Evolutionary conservation across 495 filamentous ascomycete genomes (phyloP).

Genomic region (Aspergillus ellipticus): DNA sequence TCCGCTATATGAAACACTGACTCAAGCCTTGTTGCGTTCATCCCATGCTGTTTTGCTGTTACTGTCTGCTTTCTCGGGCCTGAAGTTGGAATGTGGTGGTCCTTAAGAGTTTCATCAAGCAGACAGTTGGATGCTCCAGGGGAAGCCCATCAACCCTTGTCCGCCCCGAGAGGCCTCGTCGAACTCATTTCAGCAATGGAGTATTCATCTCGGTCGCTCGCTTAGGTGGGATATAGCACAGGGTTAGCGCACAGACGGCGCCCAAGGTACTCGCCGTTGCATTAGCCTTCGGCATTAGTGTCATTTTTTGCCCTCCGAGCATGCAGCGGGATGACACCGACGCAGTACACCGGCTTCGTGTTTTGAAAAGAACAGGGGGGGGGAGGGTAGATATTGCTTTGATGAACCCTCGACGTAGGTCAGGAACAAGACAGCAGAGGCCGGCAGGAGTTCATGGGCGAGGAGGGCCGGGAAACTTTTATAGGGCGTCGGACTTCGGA

Average conservation of each 20-base stretch:
- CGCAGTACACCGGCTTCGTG: too few relatives aligned
- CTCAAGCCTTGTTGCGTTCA: neutral
- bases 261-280: neutral
- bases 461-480: neutral
- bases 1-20: neutral
- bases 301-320: neutral
- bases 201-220: neutral
- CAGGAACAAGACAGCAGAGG: too few relatives aligned
- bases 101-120: too few relatives aligned
- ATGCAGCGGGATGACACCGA: neutral
- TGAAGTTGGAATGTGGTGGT: too few relatives aligned
- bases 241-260: constrained; percentile 3
- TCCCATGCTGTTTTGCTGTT: neutral
- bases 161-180: neutral
- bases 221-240: neutral
- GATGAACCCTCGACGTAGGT: too few relatives aligned
- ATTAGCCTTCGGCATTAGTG: neutral
- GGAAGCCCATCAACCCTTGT: neutral
- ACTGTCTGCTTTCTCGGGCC: neutral
- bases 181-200: neutral
- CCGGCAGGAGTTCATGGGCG: too few relatives aligned
- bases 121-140: too few relatives aligned
- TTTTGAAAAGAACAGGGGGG: too few relatives aligned
- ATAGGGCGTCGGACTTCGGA: neutral
- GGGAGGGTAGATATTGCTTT: too few relatives aligned